Evolutionary conservation across 2,329 filamentous ascomycete species (phyloP), one percentile per base, ranked within the genome.

Genomic region (Fusarium austroafricanum): DNA sequence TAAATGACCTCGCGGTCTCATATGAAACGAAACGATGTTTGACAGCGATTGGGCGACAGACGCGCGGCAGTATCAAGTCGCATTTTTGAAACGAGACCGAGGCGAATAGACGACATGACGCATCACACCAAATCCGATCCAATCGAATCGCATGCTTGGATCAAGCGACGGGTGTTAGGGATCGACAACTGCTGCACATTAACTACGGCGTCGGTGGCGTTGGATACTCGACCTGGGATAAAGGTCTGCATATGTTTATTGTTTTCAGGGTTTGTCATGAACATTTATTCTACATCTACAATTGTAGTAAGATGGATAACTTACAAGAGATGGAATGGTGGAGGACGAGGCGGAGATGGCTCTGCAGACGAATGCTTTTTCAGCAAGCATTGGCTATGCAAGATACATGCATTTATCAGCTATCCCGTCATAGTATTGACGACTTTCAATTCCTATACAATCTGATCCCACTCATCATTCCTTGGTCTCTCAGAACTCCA

Each of bases 181-280:
- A 31, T 63, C 28, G 35, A 49, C 46, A 60, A 29, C 21, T 20
- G 35, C 55, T 65, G 51, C 57, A 71, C 58, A 61, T 47, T 58
- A 70, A 61, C 45, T 58, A 70, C 46, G 71, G 71, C 56, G 71
- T 63, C 42, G 39, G 52, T 46, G 71, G 71, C 57, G 61, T 73
- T 73, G 63, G 59, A 46, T 46, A 58, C 35, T 55, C 40, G 61
- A 64, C 58, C 66, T 66, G 51, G 52, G 59, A 64, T 43, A 39
- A 46, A 69, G 70, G 62, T 68, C 62, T 47, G 43, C 52, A 58
- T 42, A 52, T 64, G 31, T 52, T 70, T 50, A 40, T 54, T 55
- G 29, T 63, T 49, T 55, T 60, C 21, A 38, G 21, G 38, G 18
- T 43, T 49, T 46, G 43, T 18, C 35, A 50, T 15, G 50, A 37